Base-by-base conservation (phyloP, 2,329 filamentous ascomycete genomes). In the Fusarium redolens region DNA sequence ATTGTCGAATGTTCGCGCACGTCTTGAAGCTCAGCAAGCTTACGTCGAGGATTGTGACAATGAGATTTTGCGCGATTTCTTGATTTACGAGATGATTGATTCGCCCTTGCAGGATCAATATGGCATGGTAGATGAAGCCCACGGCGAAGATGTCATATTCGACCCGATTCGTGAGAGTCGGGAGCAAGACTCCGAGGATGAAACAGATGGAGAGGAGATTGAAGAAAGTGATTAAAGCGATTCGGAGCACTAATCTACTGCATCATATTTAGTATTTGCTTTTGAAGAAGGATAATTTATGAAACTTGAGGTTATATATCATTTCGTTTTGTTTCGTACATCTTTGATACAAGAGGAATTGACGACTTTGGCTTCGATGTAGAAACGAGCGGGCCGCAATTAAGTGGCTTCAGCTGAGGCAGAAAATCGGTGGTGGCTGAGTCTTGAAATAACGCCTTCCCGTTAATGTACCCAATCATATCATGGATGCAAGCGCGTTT, bases 401-500 rank as follows among this genome's bases (percentile, higher is more conserved):
- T 35, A 22, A 20, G 31, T 51, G 8, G 33, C 50, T 54, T 40
- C 13, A 54, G 33, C 22, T 54, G 3, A 52, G 50, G 48, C 31
- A 15, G 6, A 52, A 28, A 52, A 4, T 17, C 14, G 9, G 22
- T 17, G 22, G 50, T 41, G 51, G 35, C 51, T 55, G 14, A 30
- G 35, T 41, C 0, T 41, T 31, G 20, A 1, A 14, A 25, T 2
- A 11, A 14, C 14, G 31, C 30, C 40, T 57, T 37, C 40, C 31
- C 4, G 0, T 1, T 11, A 15, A 0, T 1, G 17, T n/a, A 2
- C 15, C 54, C 40, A 57, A 57, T 57, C 17, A 57, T 7, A 7
- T 8, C 13, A 4, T 1, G 7, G 3, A 7, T 10, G 12, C 9
- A 35, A 35, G 54, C 17, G 30, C 20, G 11, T 8, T 2, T 10